A percentile compares a stretch with the other conserved stretches of the same genome.
Conservation (phyloP, 345 rosid genomes). For the Kandelia obovata region DNA sequence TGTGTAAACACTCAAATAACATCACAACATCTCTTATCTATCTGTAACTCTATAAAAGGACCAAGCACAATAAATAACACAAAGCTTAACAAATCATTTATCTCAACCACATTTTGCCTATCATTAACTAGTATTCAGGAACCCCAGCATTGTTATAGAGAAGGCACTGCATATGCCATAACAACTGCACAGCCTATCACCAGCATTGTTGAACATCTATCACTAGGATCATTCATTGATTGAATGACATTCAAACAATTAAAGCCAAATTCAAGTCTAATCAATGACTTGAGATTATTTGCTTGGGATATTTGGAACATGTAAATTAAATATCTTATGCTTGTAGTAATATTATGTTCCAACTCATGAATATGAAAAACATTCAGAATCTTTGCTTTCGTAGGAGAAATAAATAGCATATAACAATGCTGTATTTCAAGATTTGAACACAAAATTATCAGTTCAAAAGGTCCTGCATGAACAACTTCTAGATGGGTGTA, state of each 20-base stretch:
- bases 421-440: neutral
- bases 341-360: neutral
- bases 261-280: too few relatives aligned
- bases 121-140: neutral
- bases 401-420: neutral
- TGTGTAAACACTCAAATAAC: neutral
- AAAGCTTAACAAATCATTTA: neutral
- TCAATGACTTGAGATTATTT: too few relatives aligned
- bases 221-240: too few relatives aligned
- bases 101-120: neutral
- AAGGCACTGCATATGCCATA: too few relatives aligned
- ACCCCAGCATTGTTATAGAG: neutral
- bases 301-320: neutral
- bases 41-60: too few relatives aligned
- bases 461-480: neutral
- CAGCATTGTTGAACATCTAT: too few relatives aligned
- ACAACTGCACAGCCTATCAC: too few relatives aligned
- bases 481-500: neutral
- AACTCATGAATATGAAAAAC: neutral
- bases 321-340: neutral
- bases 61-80: too few relatives aligned
- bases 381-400: neutral
- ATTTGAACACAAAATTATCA: neutral
- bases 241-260: too few relatives aligned
- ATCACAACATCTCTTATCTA: neutral